These are phyloP conservation scores for Lanzia echinophila DNA, from an alignment of 2,329 filamentous ascomycete genomes.

Conservation along the genomic window DNA sequence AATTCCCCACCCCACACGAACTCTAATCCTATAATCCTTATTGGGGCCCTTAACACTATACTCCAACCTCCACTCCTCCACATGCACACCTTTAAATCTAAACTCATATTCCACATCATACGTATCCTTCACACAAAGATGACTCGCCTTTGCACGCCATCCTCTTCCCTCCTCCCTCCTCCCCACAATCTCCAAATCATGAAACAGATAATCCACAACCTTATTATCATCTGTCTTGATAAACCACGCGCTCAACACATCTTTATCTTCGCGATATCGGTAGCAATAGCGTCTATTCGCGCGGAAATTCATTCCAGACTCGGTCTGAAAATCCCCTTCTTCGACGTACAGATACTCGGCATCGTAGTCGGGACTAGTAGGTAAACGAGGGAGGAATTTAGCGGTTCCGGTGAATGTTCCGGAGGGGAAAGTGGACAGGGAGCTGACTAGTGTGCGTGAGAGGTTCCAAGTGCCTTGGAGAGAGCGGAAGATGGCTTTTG, in stretches of 20 bases:
- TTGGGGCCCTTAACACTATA: conserved; percentile 65
- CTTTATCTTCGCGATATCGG: conserved; percentile 55
- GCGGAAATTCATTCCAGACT: conserved; percentile 25
- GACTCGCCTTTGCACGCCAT: conserved; percentile 52
- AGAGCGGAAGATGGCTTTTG: conserved; percentile 62
- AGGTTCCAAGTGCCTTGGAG: conserved; percentile 65
- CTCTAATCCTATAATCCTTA: conserved; percentile 63
- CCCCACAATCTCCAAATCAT: conserved; percentile 57
- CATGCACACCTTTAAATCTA: conserved; percentile 48
- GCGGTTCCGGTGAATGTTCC: conserved; percentile 60
- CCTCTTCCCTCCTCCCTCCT: conserved; percentile 11
- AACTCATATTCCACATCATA: conserved; percentile 68
- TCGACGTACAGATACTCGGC: conserved; percentile 61
- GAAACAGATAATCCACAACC: conserved; percentile 67
- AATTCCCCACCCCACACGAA: too few species aligned
- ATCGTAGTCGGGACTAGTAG: conserved; percentile 41
- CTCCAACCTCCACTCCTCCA: conserved; percentile 52
- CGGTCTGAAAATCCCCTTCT: conserved; percentile 56
- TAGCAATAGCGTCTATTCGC: conserved; percentile 65
- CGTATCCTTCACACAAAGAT: conserved; percentile 65
- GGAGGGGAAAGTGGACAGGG: conserved; percentile 51
- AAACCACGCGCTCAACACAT: conserved; percentile 67
- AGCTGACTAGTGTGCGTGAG: conserved; percentile 48
- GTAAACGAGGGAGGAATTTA: conserved; percentile 54
- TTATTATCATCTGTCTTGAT: conserved; percentile 50